Conservation (phyloP, 2,329 filamentous ascomycete species). For the Claviceps capensis region DNA sequence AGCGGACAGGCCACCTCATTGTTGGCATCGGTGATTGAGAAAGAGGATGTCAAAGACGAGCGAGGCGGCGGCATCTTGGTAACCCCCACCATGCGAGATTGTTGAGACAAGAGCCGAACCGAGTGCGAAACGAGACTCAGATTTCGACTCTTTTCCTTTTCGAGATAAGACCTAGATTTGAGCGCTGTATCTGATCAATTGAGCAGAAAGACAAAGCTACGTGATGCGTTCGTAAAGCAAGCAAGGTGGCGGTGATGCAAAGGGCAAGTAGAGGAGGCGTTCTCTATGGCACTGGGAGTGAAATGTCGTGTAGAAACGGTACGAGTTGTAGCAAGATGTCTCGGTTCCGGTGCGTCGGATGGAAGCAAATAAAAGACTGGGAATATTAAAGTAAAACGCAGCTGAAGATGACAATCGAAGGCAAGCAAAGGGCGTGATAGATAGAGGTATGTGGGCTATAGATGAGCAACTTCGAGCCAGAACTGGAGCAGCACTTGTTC, state of each 20-base stretch:
- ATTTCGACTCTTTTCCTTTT: background rate
- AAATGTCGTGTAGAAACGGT: background rate
- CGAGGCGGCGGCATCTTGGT: conserved; percentile 85
- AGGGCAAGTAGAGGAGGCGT: background rate
- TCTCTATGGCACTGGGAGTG: background rate
- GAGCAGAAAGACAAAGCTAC: conserved; percentile 11
- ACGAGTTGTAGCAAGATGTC: background rate
- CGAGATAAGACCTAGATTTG: background rate
- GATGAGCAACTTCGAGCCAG: background rate
- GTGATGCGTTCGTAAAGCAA: conserved; percentile 14
- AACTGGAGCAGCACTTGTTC: background rate
- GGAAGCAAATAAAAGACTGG: background rate
- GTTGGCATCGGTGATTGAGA: conserved; percentile 81
- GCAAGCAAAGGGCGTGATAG: background rate
- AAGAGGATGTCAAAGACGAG: conserved; percentile 75
- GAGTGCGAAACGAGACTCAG: conserved; percentile 1
- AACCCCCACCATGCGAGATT: conserved; percentile 27
- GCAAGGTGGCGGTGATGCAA: conserved; percentile 10
- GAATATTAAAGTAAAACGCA: background rate
- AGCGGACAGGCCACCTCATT: conserved; percentile 96
- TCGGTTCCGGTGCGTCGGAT: background rate
- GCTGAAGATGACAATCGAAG: background rate
- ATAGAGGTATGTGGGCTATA: background rate
- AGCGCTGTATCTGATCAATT: conserved; percentile 18
- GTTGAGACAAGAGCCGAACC: conserved; percentile 4